These are phyloP conservation scores for Drechslera avenae DNA, from an alignment of 2,329 filamentous ascomycete genomes.

Conservation along the genomic window DNA sequence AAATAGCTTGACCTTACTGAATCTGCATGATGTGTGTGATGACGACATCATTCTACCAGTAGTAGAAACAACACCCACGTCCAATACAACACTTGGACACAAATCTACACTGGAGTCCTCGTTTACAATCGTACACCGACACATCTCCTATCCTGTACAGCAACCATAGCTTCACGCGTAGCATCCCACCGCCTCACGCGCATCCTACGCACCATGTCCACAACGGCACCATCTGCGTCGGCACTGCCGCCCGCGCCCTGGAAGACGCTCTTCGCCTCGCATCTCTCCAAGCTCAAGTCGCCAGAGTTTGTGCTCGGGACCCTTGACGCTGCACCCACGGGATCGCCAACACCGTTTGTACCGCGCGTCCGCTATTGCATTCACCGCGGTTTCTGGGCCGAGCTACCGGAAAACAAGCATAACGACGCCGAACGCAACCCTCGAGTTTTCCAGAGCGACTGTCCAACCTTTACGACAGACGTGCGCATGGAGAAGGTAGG, in stretches of 20 bases:
- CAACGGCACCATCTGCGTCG: slow-evolving; percentile 48
- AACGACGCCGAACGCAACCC: slow-evolving; percentile 77
- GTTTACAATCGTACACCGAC: background rate
- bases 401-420: slow-evolving; percentile 71
- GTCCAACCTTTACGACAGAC: slow-evolving; percentile 86
- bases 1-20: slow-evolving; percentile 14
- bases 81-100: no score
- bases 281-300: slow-evolving; percentile 55
- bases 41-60: slow-evolving; percentile 23
- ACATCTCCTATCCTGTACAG: slow-evolving; percentile 15
- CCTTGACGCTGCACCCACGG: slow-evolving; percentile 51
- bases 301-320: slow-evolving; percentile 60
- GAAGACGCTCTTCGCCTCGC: slow-evolving; percentile 56
- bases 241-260: slow-evolving; percentile 56
- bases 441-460: slow-evolving; percentile 72
- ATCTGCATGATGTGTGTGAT: slow-evolving; percentile 18
- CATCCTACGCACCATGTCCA: slow-evolving; percentile 53
- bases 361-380: slow-evolving; percentile 77
- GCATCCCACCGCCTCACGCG: slow-evolving; percentile 47
- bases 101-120: no score
- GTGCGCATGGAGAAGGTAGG: slow-evolving; percentile 81
- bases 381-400: slow-evolving; percentile 82
- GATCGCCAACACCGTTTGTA: slow-evolving; percentile 50
- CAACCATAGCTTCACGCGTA: slow-evolving; percentile 48
- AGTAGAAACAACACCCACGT: no score